Conservation (phyloP, 768 basidiomycete genomes). For the Amanita rimosa region DNA sequence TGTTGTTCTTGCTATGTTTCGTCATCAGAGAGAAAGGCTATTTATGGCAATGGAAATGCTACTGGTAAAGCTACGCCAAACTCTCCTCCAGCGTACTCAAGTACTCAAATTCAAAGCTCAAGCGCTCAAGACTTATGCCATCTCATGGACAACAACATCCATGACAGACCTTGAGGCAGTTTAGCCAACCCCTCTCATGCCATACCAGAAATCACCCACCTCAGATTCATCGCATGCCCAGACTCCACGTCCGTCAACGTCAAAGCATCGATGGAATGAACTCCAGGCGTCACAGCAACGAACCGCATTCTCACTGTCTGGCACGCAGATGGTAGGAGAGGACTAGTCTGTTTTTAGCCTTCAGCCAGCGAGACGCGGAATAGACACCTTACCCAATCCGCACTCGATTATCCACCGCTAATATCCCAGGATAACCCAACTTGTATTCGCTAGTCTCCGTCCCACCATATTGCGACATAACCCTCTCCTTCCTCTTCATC, state of each 20-base stretch:
- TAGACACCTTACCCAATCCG: conserved; percentile 56
- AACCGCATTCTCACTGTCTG: conserved; percentile 85
- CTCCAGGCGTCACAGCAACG: conserved; percentile 67
- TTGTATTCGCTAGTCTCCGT: conserved; percentile 21
- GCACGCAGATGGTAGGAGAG: conserved; percentile 69
- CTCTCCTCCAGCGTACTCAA: too few species aligned
- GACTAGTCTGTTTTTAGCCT: conserved; percentile 28
- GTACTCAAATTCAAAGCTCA: too few species aligned
- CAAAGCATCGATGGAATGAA: conserved; percentile 64
- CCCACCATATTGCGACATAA: conserved; percentile 10
- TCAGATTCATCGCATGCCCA: conserved; percentile 59
- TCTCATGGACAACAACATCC: conserved; percentile 67
- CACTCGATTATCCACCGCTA: conserved; percentile 70
- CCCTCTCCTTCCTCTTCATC: conserved; percentile 27
- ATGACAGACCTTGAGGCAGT: too few species aligned
- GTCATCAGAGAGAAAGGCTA: conserved; percentile 39
- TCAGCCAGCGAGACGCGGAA: background rate
- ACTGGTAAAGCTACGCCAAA: background rate
- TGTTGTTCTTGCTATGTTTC: conserved; percentile 86
- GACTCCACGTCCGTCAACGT: conserved; percentile 69
- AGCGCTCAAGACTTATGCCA: background rate
- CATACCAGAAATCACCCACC: too few species aligned
- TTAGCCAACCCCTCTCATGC: too few species aligned
- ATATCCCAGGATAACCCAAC: conserved; percentile 45
- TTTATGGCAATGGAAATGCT: conserved; percentile 1